phyloP scores from a whole-genome alignment of 1,284 basidiomycete genomes.

The Moesziomyces sp. region DNA sequence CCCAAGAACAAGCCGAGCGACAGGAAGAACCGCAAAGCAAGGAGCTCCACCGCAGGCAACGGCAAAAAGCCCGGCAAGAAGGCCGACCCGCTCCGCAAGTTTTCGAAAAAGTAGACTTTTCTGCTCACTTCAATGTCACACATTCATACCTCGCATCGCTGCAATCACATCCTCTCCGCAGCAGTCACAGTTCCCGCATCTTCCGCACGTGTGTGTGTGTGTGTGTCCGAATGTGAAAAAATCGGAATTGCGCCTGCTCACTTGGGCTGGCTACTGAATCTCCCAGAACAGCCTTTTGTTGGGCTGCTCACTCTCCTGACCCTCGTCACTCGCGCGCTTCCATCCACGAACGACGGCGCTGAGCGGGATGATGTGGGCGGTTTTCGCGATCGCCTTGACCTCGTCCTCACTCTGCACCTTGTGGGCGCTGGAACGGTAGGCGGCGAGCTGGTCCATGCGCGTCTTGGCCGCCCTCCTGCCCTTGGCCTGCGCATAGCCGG shows the following conservation, averaged over 20 bases:
- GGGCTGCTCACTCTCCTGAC: neutral
- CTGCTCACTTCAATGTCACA: neutral
- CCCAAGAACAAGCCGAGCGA: conserved; percentile 28
- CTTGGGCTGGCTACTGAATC: conserved; percentile 6
- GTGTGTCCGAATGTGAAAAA: neutral
- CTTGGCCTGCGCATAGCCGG: conserved; percentile 49
- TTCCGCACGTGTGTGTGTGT: neutral
- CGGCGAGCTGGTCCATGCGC: conserved; percentile 48
- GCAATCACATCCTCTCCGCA: neutral
- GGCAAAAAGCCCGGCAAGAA: conserved; percentile 32
- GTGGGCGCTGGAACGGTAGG: conserved; percentile 11
- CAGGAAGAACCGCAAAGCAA: conserved; percentile 9
- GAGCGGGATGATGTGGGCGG: conserved; percentile 18
- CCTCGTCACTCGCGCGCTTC: conserved; percentile 11
- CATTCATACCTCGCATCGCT: neutral
- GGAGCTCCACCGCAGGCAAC: conserved; percentile 6
- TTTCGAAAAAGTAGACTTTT: conserved; percentile 39
- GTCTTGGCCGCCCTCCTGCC: conserved; percentile 48
- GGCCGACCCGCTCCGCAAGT: conserved; percentile 55
- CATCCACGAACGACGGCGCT: conserved; percentile 4
- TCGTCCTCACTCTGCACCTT: neutral
- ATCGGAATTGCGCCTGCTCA: no score
- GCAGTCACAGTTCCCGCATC: neutral
- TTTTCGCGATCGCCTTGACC: conserved; percentile 3
- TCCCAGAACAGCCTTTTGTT: conserved; percentile 30